Base-by-base conservation (phyloP, 2,329 filamentous ascomycete genomes). In the Colletotrichum sp. region DNA sequence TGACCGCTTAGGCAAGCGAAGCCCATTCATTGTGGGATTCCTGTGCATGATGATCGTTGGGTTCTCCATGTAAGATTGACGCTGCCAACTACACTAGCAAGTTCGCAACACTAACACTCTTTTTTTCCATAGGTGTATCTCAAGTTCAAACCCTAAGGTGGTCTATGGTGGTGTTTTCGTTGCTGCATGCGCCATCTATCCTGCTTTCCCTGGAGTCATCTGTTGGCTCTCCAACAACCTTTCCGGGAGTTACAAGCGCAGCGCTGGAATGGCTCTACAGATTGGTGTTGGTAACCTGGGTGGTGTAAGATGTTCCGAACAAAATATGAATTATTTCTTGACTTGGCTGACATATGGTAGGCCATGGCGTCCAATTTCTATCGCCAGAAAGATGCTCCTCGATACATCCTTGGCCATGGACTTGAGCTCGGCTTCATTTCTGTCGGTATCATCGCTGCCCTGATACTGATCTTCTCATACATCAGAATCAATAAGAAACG, bases 211-310 rank as follows among this genome's bases (percentile, higher is more conserved):
- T 0, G 96, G 96, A 67, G 93, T 93, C 1, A 93, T 97, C 65
- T 88, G 93, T 0, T 97, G 95, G 95, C 85, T 92, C 1, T 90
- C 90, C 38, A 97, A 97, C 81, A 97, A 97, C 74, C 87, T 94
- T 13, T 91, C 96, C 69, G 87, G 87, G 0, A 86, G 84, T 59
- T 88, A 87, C 81, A 97, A 97, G 82, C 86, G 91, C 7, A 88
- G 88, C 11, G 89, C 87, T 0, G 91, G 91, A 3, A 93, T 93
- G 88, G 92, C 91, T 0, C 83, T 93, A 15, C 90, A 92, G 55
- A 92, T 93, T 64, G 89, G 89, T 0, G 77, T 91, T 16, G 91
- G 91, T 0, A 93, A 93, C 69, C 80, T 90, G 4, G 88, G 86
- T 13, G 88, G 88, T 3, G 84, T 86, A 81, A 80, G 84, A 81